Evolutionary conservation across 2,329 filamentous ascomycete genomes (phyloP).

Genomic region (Cordyceps tenuipes): DNA sequence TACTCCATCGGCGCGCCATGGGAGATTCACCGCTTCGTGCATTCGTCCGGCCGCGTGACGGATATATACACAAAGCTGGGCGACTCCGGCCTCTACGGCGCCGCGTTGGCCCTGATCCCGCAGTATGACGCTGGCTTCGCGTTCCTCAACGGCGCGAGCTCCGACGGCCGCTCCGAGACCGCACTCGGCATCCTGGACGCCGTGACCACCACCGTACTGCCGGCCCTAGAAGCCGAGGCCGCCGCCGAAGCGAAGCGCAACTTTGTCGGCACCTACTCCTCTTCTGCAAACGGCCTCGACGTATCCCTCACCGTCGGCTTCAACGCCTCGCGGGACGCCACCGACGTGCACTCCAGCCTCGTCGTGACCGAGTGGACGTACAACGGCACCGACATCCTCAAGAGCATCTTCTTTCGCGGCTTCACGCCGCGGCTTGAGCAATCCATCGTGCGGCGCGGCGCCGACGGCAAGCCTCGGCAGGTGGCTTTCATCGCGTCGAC

Average conservation of each 20-base stretch:
- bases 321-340: slow-evolving; percentile 10
- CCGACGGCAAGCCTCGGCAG: neutral
- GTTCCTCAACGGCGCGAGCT: slow-evolving; percentile 27
- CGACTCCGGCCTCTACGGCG: slow-evolving; percentile 22
- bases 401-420: neutral
- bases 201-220: slow-evolving; percentile 10
- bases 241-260: slow-evolving; percentile 10
- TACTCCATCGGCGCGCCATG: slow-evolving; percentile 31
- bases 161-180: slow-evolving; percentile 10
- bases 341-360: slow-evolving; percentile 7
- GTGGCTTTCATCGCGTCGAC: slow-evolving; percentile 1
- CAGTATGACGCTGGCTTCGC: slow-evolving; percentile 35
- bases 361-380: slow-evolving; percentile 11
- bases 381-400: slow-evolving; percentile 15
- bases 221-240: slow-evolving; percentile 12
- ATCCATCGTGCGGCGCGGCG: neutral
- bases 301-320: slow-evolving; percentile 12
- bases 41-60: slow-evolving; percentile 32
- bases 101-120: slow-evolving; percentile 31
- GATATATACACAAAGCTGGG: slow-evolving; percentile 17
- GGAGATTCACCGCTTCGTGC: slow-evolving; percentile 31
- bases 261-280: slow-evolving; percentile 13
- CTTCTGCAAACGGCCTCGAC: slow-evolving; percentile 2
- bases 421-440: neutral
- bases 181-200: slow-evolving; percentile 8